phyloP scores from a whole-genome alignment of 257 asterid species.

The Solanum neorickii region DNA sequence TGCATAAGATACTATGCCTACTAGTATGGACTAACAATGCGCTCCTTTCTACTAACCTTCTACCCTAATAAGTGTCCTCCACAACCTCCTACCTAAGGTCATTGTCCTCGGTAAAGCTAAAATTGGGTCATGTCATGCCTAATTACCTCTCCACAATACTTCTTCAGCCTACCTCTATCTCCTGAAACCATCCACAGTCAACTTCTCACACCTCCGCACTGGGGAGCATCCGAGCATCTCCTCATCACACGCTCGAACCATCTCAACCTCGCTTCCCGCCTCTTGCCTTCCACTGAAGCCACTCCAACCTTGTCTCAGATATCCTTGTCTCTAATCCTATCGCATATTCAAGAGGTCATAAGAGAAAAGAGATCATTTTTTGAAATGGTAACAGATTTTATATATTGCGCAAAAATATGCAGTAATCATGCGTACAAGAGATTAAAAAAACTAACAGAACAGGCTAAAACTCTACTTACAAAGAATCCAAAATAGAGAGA shows the following conservation, averaged over 20 bases:
- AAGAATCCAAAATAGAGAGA: neutral
- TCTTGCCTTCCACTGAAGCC: too few species aligned
- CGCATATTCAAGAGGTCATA: neutral
- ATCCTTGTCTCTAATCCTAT: too few species aligned
- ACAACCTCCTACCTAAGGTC: neutral
- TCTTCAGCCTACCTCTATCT: neutral
- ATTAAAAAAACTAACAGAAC: neutral
- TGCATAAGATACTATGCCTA: neutral
- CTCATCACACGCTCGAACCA: too few species aligned
- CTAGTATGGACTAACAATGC: neutral
- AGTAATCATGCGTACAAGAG: neutral
- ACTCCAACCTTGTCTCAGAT: too few species aligned
- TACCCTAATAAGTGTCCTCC: neutral
- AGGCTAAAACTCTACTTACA: neutral
- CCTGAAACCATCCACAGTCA: too few species aligned
- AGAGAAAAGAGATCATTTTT: neutral
- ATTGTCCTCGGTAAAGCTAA: neutral
- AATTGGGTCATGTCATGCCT: neutral
- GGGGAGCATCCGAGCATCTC: too few species aligned
- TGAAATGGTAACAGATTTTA: neutral
- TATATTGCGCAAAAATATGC: neutral
- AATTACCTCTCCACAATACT: neutral
- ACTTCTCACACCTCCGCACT: too few species aligned
- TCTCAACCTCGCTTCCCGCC: too few species aligned
- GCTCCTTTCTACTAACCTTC: neutral